Conservation (phyloP, 2,329 filamentous ascomycete species). For the Macrophomina phaseolina region DNA sequence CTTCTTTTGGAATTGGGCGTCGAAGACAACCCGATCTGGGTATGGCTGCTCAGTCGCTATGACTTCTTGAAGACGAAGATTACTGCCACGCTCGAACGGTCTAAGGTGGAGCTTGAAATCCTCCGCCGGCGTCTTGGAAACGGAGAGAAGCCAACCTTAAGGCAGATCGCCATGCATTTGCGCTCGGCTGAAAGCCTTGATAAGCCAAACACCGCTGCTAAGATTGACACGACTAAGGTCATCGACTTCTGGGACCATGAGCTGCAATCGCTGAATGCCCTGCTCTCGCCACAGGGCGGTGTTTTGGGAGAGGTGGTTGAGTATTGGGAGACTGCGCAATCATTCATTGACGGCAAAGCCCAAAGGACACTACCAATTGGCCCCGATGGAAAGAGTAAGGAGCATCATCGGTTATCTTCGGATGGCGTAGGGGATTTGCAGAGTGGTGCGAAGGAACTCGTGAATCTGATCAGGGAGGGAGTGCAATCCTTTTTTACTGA, state of each 20-base stretch:
- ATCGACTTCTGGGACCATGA: slow-evolving; percentile 95
- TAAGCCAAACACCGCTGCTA: slow-evolving; percentile 48
- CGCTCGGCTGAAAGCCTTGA: slow-evolving; percentile 67
- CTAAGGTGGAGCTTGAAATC: slow-evolving; percentile 90
- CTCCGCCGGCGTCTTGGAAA: slow-evolving; percentile 79
- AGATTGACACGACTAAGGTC: slow-evolving; percentile 79
- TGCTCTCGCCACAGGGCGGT: slow-evolving; percentile 77
- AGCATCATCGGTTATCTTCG: slow-evolving; percentile 79
- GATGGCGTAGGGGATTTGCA: slow-evolving; percentile 75
- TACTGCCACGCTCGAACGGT: slow-evolving; percentile 78
- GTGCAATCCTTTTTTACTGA: slow-evolving; percentile 84
- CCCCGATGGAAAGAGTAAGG: slow-evolving; percentile 78
- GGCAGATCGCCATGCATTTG: slow-evolving; percentile 74
- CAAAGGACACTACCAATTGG: slow-evolving; percentile 80
- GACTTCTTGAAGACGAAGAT: slow-evolving; percentile 90
- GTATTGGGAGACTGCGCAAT: slow-evolving; percentile 91
- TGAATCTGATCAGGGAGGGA: slow-evolving; percentile 80
- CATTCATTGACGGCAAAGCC: slow-evolving; percentile 85
- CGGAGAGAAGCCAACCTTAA: slow-evolving; percentile 71
- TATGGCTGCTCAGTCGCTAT: slow-evolving; percentile 90
- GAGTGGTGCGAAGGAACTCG: slow-evolving; percentile 79
- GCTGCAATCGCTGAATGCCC: slow-evolving; percentile 70
- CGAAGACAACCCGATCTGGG: slow-evolving; percentile 94
- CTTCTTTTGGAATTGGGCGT: slow-evolving; percentile 92
- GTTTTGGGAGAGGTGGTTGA: slow-evolving; percentile 88